Conservation (phyloP, 2,329 filamentous ascomycete genomes). For the Fusarium anthophilum region DNA sequence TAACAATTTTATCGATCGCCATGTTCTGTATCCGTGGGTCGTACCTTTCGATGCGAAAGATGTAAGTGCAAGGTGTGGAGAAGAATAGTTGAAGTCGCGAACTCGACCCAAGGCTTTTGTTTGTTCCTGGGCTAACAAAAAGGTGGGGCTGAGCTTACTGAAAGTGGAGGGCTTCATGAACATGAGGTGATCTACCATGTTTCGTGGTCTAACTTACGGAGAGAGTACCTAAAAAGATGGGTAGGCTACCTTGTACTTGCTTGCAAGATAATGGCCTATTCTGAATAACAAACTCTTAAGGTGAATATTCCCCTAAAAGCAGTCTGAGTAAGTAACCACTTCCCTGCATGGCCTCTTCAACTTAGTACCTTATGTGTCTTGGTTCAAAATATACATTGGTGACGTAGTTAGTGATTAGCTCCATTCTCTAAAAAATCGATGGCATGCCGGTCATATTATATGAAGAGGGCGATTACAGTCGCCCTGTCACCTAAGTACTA, state of each 20-base stretch:
- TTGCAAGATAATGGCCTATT: neutral
- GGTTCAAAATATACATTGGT: neutral
- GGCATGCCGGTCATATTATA: neutral
- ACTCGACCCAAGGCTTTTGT: slow-evolving; percentile 3
- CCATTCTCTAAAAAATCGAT: neutral
- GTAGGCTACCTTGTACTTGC: neutral
- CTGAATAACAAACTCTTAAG: neutral
- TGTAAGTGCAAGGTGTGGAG: neutral
- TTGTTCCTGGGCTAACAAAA: slow-evolving; percentile 18
- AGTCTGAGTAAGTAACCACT: neutral
- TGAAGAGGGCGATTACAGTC: neutral
- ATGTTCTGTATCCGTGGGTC: slow-evolving; percentile 35
- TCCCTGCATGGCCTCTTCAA: neutral
- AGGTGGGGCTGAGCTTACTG: neutral
- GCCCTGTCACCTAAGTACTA: neutral
- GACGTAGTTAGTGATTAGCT: neutral
- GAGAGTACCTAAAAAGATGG: neutral
- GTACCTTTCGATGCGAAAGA: neutral
- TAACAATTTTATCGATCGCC: slow-evolving; percentile 53
- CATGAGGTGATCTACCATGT: neutral
- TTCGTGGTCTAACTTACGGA: neutral
- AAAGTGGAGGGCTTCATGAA: neutral
- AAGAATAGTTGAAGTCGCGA: neutral
- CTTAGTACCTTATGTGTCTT: neutral
- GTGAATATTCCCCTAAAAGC: neutral